Evolutionary conservation across 345 rosid species (phyloP).

Genomic region (Cardamine chenopodiifolia): DNA sequence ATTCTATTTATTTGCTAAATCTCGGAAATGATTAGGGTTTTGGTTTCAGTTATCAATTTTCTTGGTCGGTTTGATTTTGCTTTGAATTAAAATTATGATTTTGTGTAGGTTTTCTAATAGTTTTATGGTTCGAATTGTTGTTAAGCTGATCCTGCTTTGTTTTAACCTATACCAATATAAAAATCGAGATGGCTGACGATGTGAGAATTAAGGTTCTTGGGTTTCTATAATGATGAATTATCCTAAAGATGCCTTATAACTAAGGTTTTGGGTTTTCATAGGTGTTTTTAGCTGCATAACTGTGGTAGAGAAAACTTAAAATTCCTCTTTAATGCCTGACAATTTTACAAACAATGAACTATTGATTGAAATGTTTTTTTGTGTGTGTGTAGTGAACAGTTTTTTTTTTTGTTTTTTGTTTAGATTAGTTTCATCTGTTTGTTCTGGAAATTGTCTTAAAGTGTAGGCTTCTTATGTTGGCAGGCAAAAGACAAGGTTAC

Average conservation of each 20-base stretch:
- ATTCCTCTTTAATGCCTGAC: neutral
- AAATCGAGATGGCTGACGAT: neutral
- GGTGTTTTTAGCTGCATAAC: neutral
- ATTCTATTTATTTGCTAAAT: constrained; percentile 8
- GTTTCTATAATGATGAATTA: neutral
- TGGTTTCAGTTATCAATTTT: neutral
- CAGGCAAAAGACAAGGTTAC: constrained; percentile 69
- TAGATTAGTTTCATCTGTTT: neutral
- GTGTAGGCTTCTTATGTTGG: neutral
- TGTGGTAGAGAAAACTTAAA: constrained; percentile 16
- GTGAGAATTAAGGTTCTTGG: constrained; percentile 10
- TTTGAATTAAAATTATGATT: neutral
- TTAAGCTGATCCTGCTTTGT: constrained; percentile 4
- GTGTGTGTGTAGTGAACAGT: neutral
- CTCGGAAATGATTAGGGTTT: constrained; percentile 4
- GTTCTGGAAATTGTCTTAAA: neutral
- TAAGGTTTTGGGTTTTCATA: neutral
- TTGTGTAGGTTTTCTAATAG: neutral
- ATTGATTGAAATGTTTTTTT: neutral
- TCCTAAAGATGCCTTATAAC: neutral
- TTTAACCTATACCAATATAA: neutral
- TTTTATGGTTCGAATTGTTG: neutral
- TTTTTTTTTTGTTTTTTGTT: neutral
- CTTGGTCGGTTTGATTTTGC: neutral
- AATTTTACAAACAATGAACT: constrained; percentile 2